phyloP scores from a whole-genome alignment of 2,329 filamentous ascomycete species.

The Verticillium dahliae region DNA sequence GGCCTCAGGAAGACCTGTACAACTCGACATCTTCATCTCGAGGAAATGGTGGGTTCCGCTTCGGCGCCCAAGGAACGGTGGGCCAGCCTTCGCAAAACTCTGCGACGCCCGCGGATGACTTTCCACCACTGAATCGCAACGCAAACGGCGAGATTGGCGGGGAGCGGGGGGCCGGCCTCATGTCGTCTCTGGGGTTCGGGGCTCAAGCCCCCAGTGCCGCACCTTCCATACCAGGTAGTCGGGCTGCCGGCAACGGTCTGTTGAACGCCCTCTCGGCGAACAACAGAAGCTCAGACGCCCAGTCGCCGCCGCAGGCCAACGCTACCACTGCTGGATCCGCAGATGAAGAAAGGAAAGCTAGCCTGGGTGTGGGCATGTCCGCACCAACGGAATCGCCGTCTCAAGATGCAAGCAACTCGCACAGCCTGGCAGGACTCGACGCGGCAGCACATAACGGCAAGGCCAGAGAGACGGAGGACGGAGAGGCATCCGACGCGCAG shows the following conservation, averaged over 20 bases:
- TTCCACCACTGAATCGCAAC: constrained; percentile 53
- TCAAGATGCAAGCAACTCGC: neutral
- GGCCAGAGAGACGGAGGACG: constrained; percentile 35
- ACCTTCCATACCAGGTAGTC: constrained; percentile 29
- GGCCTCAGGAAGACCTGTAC: constrained; percentile 40
- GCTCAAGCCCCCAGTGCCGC: constrained; percentile 32
- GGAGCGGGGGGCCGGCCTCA: constrained; percentile 44
- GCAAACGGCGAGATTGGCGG: constrained; percentile 52
- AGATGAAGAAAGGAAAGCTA: constrained; percentile 11
- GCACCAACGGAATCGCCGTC: constrained; percentile 11
- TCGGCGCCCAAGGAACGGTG: constrained; percentile 36
- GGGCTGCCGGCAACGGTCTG: constrained; percentile 49
- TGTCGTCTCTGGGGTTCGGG: constrained; percentile 49
- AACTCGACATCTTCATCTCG: constrained; percentile 32
- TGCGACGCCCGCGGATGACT: constrained; percentile 48
- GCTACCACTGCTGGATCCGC: constrained; percentile 9
- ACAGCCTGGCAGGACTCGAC: constrained; percentile 15
- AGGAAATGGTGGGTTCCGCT: constrained; percentile 39
- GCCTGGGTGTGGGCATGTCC: constrained; percentile 17
- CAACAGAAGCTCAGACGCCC: constrained; percentile 40
- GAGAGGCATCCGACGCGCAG: constrained; percentile 24
- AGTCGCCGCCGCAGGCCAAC: constrained; percentile 32
- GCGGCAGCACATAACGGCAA: constrained; percentile 25
- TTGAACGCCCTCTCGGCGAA: constrained; percentile 59
- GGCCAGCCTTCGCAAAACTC: constrained; percentile 37